A percentile compares a stretch with the other conserved stretches of the same genome.
These are phyloP conservation scores for Tagetes erecta DNA, from an alignment of 129 eudicot species.

Conservation along the genomic window DNA sequence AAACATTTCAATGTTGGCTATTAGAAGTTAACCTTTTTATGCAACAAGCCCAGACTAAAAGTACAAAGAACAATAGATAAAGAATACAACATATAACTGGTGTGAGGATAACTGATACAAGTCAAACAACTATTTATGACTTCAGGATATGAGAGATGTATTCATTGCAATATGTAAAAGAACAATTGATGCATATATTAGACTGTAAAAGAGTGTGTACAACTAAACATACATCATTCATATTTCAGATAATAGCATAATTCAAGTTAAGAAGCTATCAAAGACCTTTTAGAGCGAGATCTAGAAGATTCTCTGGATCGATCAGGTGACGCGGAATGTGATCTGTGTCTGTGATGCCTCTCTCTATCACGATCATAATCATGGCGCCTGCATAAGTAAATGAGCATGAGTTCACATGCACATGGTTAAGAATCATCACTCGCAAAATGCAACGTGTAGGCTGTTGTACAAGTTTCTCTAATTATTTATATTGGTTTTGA, in stretches of 20 bases:
- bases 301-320: conserved; percentile 50
- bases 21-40: background rate
- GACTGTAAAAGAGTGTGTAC: background rate
- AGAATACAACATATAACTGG: background rate
- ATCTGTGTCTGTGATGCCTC: conserved; percentile 61
- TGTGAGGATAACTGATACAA: background rate
- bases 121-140: background rate
- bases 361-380: conserved; percentile 68
- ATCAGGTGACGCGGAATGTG: conserved; percentile 64
- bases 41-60: background rate
- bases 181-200: background rate
- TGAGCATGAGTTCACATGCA: background rate
- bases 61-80: background rate
- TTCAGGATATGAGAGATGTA: too few species aligned
- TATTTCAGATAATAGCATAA: background rate
- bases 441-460: conserved; percentile 3
- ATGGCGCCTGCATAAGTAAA: conserved; percentile 50
- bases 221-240: background rate
- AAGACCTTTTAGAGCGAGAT: conserved; percentile 64
- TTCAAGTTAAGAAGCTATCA: background rate
- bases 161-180: background rate
- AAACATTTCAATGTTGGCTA: background rate
- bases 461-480: background rate
- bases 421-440: background rate
- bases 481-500: background rate